Conservation (phyloP, 2,329 filamentous ascomycete genomes). For the Cladorrhinum sp. region DNA sequence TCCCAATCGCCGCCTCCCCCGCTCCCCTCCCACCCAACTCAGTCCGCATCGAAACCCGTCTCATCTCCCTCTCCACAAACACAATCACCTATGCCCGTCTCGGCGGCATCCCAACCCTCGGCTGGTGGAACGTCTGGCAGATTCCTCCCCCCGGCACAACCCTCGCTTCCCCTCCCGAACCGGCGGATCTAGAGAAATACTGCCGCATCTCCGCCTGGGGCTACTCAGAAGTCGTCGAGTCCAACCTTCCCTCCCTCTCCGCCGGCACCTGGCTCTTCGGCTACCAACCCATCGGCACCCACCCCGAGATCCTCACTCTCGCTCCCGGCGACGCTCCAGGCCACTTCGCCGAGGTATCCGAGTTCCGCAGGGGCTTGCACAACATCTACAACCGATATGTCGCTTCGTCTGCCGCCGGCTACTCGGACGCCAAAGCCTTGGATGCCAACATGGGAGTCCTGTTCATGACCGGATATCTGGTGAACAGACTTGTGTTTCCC, state of each 20-base stretch:
- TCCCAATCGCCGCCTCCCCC: conserved; percentile 9
- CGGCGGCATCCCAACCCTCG: conserved; percentile 5
- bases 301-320: conserved; percentile 7
- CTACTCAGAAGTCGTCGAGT: conserved; percentile 14
- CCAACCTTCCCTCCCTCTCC: conserved; percentile 4
- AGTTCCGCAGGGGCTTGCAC: conserved; percentile 2
- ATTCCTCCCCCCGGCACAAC: background rate
- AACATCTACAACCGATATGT: conserved; percentile 15
- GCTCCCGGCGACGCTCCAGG: background rate
- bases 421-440: conserved; percentile 1
- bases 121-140: conserved; percentile 14
- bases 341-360: conserved; percentile 4
- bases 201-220: conserved; percentile 18
- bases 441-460: conserved; percentile 11
- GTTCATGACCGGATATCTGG: conserved; percentile 13
- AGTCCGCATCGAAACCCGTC: conserved; percentile 10
- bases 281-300: conserved; percentile 10
- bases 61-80: conserved; percentile 16
- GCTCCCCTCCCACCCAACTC: conserved; percentile 1
- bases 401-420: background rate
- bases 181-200: background rate
- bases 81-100: conserved; percentile 15
- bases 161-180: background rate
- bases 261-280: conserved; percentile 12
- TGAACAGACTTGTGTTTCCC: conserved; percentile 14